Percentiles rank a stretch among this genome's conserved stretches.
Conservation (phyloP, 305 asterid genomes). For the Fraxinus sp. region DNA sequence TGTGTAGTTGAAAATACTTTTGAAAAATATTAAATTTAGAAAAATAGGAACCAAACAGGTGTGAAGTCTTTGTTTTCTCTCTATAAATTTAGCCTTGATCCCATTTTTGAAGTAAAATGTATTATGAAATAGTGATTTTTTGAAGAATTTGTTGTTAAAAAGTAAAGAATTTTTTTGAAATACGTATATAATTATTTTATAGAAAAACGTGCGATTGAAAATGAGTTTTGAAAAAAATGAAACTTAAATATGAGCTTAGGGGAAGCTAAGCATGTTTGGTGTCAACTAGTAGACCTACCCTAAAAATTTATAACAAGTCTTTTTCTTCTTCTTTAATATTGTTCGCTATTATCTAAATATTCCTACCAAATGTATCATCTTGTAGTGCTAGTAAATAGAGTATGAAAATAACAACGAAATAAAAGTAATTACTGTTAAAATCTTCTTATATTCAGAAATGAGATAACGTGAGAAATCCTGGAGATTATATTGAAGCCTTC, state of each 20-base stretch:
- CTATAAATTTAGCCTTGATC: too few species aligned
- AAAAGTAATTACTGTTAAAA: constrained; percentile 39
- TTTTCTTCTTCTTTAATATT: too few species aligned
- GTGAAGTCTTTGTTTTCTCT: not conserved
- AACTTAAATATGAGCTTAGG: not conserved
- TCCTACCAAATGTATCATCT: not conserved
- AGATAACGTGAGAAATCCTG: constrained; percentile 36
- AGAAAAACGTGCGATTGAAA: too few species aligned
- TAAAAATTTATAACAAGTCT: too few species aligned
- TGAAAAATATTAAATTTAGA: too few species aligned
- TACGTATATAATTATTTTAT: too few species aligned
- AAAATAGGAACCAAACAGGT: not conserved
- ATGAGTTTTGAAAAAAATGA: too few species aligned
- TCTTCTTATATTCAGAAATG: constrained; percentile 43
- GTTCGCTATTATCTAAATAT: not conserved
- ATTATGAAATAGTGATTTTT: too few species aligned
- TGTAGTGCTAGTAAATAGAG: not conserved
- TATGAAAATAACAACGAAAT: not conserved
- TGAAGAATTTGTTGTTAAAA: too few species aligned
- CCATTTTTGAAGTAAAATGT: too few species aligned
- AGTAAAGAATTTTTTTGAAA: too few species aligned
- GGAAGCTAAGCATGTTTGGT: not conserved
- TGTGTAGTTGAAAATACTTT: too few species aligned
- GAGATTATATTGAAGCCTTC: constrained; percentile 42
- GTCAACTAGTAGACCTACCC: not conserved